phyloP scores from a whole-genome alignment of 306 rosid species.

The Glycine tomentella region DNA sequence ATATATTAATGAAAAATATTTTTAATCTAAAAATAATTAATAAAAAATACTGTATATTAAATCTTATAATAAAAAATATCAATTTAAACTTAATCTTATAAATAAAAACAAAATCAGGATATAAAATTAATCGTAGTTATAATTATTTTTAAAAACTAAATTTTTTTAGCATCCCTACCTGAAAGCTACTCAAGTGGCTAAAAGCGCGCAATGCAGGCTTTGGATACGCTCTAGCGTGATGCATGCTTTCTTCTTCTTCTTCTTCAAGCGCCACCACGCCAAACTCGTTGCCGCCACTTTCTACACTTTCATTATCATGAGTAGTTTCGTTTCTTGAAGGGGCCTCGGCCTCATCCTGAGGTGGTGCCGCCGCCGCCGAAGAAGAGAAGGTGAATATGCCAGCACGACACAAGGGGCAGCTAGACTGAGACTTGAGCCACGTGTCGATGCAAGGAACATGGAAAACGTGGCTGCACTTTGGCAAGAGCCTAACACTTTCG shows the following conservation, averaged over 20 bases:
- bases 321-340: slow-evolving; percentile 33
- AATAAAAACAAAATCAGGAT: no score
- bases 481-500: slow-evolving; percentile 72
- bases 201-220: slow-evolving; percentile 60
- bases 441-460: slow-evolving; percentile 82
- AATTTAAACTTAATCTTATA: no score
- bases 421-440: slow-evolving; percentile 85
- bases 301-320: slow-evolving; percentile 42
- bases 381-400: slow-evolving; percentile 48
- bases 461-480: slow-evolving; percentile 83
- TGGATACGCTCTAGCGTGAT: not conserved
- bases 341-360: not conserved
- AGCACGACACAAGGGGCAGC: slow-evolving; percentile 83
- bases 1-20: no score
- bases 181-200: slow-evolving; percentile 58
- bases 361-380: not conserved
- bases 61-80: no score
- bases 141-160: no score
- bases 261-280: not conserved
- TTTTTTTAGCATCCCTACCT: no score
- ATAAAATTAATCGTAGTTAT: no score
- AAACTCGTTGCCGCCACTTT: slow-evolving; percentile 44
- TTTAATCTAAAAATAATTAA: no score
- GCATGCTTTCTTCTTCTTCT: slow-evolving; percentile 37
- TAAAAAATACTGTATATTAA: no score